phyloP scores from a whole-genome alignment of 2,329 filamentous ascomycete genomes.

The Hymenoscyphus infarciens region DNA sequence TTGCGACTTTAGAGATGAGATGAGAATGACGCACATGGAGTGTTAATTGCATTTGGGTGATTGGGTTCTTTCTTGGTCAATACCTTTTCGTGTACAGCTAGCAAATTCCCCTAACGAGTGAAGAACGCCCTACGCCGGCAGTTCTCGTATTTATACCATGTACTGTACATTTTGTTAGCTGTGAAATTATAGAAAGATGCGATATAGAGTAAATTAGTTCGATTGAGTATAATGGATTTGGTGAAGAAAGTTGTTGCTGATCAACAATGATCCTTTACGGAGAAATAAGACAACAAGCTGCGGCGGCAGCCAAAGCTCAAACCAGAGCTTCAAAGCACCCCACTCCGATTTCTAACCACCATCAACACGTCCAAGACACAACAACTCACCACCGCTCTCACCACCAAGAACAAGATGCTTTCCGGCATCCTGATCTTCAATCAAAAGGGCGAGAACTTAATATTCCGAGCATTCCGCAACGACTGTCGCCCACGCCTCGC shows the following conservation, averaged over 20 bases:
- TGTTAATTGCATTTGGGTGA: slow-evolving; percentile 32
- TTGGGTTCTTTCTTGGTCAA: slow-evolving; percentile 31
- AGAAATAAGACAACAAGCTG: background rate
- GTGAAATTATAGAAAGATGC: background rate
- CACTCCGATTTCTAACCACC: background rate
- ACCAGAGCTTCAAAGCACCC: slow-evolving; percentile 9
- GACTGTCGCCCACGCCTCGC: slow-evolving; percentile 96
- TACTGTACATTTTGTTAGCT: background rate
- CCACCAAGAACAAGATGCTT: slow-evolving; percentile 62
- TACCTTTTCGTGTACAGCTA: slow-evolving; percentile 37
- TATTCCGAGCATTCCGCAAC: slow-evolving; percentile 97
- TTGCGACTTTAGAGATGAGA: slow-evolving; percentile 29
- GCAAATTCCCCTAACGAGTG: slow-evolving; percentile 24
- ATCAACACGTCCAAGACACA: background rate
- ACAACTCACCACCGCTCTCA: slow-evolving; percentile 7
- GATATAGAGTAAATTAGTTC: background rate
- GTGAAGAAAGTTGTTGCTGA: background rate
- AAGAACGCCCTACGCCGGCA: slow-evolving; percentile 11
- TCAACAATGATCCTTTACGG: background rate
- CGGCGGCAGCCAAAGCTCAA: background rate
- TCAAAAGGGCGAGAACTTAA: slow-evolving; percentile 99
- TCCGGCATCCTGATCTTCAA: slow-evolving; percentile 98
- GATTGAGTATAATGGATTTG: background rate
- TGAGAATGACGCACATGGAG: slow-evolving; percentile 27
- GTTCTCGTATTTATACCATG: background rate